Conservation (phyloP, 306 rosid species). For the Casuarina equisetifolia region DNA sequence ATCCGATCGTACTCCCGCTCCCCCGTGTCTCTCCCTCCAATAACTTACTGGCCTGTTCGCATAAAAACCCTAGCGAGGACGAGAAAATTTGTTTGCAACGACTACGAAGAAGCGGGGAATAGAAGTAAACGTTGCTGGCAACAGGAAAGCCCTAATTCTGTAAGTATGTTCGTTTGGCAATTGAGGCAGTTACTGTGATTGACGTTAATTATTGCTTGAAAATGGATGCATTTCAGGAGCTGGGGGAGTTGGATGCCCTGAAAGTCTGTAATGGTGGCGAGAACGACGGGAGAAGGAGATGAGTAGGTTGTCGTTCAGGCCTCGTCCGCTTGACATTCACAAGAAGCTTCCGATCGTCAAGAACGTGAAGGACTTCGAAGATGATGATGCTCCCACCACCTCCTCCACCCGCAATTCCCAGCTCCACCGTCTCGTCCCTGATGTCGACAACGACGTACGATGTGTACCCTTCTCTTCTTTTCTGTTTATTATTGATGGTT, state of each 20-base stretch:
- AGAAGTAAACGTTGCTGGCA: background rate
- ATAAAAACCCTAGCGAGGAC: background rate
- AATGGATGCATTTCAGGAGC: background rate
- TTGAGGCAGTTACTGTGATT: background rate
- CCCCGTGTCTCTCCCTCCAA: no score
- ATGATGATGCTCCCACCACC: conserved; percentile 48
- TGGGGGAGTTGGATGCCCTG: background rate
- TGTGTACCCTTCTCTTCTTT: background rate
- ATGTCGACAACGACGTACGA: conserved; percentile 22
- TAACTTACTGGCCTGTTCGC: background rate
- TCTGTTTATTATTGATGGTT: background rate
- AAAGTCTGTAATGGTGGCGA: background rate
- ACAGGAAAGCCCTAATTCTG: background rate
- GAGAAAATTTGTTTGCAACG: background rate
- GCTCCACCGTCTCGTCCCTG: conserved; percentile 35
- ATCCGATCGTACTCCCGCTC: no score
- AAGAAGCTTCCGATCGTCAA: conserved; percentile 58
- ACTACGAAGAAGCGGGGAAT: background rate
- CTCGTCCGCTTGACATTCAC: conserved; percentile 65
- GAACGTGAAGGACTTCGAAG: conserved; percentile 59
- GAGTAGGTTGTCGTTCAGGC: conserved; percentile 62
- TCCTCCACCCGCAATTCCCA: conserved; percentile 49
- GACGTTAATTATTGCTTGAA: background rate
- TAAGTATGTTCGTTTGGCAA: background rate
- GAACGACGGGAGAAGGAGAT: conserved; percentile 20